Percentiles rank a stretch among this genome's conserved stretches.
Evolutionary conservation across 2,329 filamentous ascomycete species (phyloP).

Genomic region (Pyrenochaeta sp.): DNA sequence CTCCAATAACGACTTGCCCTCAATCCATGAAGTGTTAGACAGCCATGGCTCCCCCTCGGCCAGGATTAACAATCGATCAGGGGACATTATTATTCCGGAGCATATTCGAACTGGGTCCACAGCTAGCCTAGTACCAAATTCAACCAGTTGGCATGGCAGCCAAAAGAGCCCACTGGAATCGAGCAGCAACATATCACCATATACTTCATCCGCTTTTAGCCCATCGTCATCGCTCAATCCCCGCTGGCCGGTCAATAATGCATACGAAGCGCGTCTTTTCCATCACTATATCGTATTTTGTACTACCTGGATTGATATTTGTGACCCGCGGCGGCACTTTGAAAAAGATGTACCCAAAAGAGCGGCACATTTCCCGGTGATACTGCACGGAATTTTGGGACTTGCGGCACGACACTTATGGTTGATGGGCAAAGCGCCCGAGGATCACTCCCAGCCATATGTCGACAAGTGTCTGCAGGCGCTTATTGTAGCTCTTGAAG

Average conservation of each 20-base stretch:
- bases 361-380: constrained; percentile 56
- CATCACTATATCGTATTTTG: constrained; percentile 42
- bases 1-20: constrained; percentile 18
- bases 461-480: constrained; percentile 56
- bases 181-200: constrained; percentile 31
- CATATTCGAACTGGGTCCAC: constrained; percentile 8
- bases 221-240: constrained; percentile 25
- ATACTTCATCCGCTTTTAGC: constrained; percentile 34
- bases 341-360: constrained; percentile 56
- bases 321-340: constrained; percentile 45
- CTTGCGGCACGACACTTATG: constrained; percentile 56
- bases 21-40: constrained; percentile 25
- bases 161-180: constrained; percentile 24
- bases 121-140: constrained; percentile 8
- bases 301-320: constrained; percentile 39
- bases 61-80: neutral
- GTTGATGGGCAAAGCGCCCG: constrained; percentile 47
- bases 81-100: constrained; percentile 6
- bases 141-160: constrained; percentile 16
- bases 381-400: constrained; percentile 57
- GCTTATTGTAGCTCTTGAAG: constrained; percentile 55
- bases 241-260: constrained; percentile 33
- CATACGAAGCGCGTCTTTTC: constrained; percentile 34
- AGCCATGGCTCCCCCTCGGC: constrained; percentile 16
- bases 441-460: constrained; percentile 55